Evolutionary conservation across 164 flowering plant genomes (phyloP).

Genomic region (Berberis vulgaris): DNA sequence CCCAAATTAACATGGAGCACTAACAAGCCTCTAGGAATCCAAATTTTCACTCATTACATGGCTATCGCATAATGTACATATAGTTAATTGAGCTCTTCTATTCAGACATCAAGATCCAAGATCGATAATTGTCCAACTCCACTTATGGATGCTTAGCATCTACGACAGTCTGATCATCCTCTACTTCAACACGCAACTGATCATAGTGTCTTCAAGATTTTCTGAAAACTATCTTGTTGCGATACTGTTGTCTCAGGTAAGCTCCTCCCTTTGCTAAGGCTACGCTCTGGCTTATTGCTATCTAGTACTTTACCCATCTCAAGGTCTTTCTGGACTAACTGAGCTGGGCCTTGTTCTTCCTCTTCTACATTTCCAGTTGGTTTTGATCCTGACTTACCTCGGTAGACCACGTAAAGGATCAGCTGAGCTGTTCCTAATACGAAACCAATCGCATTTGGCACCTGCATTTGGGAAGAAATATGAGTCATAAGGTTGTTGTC

Average conservation of each 20-base stretch:
- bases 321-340: conserved; percentile 7
- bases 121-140: too few species aligned
- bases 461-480: conserved; percentile 15
- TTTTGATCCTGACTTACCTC: conserved; percentile 6
- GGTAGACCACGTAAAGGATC: conserved; percentile 21
- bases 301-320: conserved; percentile 15
- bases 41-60: too few species aligned
- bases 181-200: neutral
- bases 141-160: too few species aligned
- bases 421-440: conserved; percentile 41
- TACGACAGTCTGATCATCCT: too few species aligned
- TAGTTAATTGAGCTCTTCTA: too few species aligned
- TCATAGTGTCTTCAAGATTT: conserved; percentile 27
- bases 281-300: conserved; percentile 2
- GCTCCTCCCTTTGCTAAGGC: conserved; percentile 30
- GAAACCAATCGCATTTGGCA: conserved; percentile 64
- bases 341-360: conserved; percentile 30
- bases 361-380: conserved; percentile 13
- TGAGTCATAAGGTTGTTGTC: neutral
- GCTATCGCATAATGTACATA: too few species aligned
- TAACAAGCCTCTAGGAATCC: too few species aligned
- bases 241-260: conserved; percentile 22
- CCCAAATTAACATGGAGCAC: too few species aligned
- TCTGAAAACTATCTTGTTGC: conserved; percentile 21
- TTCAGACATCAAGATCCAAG: too few species aligned